These are phyloP conservation scores for Schwanniomyces vanrijiae DNA, from an alignment of 805 yeast species.

Conservation along the genomic window DNA sequence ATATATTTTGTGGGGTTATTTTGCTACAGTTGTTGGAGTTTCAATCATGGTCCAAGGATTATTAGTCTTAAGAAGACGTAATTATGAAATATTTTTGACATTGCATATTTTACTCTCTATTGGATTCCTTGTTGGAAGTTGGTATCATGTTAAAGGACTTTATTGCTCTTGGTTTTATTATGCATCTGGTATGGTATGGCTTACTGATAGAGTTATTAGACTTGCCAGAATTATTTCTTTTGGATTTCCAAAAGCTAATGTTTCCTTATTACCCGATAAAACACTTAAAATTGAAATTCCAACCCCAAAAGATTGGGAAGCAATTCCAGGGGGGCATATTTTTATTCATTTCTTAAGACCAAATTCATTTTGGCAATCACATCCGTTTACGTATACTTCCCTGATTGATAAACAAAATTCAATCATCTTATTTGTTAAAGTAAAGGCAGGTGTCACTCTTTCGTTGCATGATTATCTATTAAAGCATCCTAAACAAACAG, in stretches of 20 bases:
- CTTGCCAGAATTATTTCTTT: conserved; percentile 52
- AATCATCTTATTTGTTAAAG: conserved; percentile 32
- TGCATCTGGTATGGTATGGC: conserved; percentile 67
- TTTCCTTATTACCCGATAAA: conserved; percentile 42
- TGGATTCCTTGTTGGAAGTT: conserved; percentile 46
- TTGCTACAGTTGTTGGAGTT: conserved; percentile 35
- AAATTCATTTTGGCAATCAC: conserved; percentile 60
- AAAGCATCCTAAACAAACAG: conserved; percentile 15
- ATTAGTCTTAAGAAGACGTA: conserved; percentile 42
- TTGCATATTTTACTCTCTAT: conserved; percentile 58
- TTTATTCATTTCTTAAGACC: conserved; percentile 51
- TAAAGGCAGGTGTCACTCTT: conserved; percentile 33
- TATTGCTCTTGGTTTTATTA: conserved; percentile 40
- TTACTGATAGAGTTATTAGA: conserved; percentile 61
- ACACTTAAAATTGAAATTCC: conserved; percentile 50
- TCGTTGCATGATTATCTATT: conserved; percentile 18
- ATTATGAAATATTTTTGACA: conserved; percentile 55
- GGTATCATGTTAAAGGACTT: conserved; percentile 47
- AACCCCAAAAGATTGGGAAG: conserved; percentile 54
- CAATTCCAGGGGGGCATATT: conserved; percentile 62
- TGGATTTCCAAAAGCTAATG: conserved; percentile 58
- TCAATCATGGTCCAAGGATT: conserved; percentile 47
- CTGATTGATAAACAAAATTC: conserved; percentile 13
- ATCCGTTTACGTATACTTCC: conserved; percentile 56
- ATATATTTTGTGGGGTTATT: conserved; percentile 26